These are phyloP conservation scores for Populus hybrid DNA, from an alignment of 441 rosid genomes.

Conservation along the genomic window DNA sequence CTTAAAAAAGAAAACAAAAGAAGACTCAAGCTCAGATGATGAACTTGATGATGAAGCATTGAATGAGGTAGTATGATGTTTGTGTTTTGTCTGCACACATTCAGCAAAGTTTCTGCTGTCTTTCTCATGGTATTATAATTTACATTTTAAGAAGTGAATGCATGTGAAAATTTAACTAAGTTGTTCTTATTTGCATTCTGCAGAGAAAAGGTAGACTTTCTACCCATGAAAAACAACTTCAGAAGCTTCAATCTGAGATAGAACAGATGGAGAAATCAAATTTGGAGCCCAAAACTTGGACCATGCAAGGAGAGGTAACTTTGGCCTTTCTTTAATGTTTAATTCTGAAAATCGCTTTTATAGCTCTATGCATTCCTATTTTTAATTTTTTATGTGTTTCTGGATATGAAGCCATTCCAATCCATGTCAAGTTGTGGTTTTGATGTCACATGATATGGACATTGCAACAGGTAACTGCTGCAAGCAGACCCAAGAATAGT, in stretches of 20 bases:
- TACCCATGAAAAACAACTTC: constrained; percentile 67
- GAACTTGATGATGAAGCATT: constrained; percentile 34
- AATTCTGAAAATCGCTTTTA: neutral
- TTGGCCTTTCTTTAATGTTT: constrained; percentile 4
- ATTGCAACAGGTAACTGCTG: constrained; percentile 66
- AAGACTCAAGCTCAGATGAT: constrained; percentile 38
- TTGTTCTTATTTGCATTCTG: constrained; percentile 4
- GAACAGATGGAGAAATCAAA: constrained; percentile 81
- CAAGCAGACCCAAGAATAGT: constrained; percentile 84
- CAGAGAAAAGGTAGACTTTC: constrained; percentile 59
- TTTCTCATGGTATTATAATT: neutral
- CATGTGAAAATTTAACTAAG: neutral
- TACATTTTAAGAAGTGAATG: neutral
- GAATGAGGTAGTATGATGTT: constrained; percentile 31
- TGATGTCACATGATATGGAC: constrained; percentile 5
- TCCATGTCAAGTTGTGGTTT: neutral
- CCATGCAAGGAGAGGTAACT: constrained; percentile 97
- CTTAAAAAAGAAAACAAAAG: constrained; percentile 32
- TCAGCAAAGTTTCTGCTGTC: neutral
- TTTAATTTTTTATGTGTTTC: neutral
- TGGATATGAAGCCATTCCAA: neutral
- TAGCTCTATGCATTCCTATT: neutral
- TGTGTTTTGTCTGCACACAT: neutral
- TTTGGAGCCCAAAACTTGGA: constrained; percentile 86
- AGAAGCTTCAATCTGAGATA: constrained; percentile 56